Percentiles rank a stretch among this genome's conserved stretches.
phyloP scores from a whole-genome alignment of 2,329 filamentous ascomycete genomes.

The Beauveria sp. region DNA sequence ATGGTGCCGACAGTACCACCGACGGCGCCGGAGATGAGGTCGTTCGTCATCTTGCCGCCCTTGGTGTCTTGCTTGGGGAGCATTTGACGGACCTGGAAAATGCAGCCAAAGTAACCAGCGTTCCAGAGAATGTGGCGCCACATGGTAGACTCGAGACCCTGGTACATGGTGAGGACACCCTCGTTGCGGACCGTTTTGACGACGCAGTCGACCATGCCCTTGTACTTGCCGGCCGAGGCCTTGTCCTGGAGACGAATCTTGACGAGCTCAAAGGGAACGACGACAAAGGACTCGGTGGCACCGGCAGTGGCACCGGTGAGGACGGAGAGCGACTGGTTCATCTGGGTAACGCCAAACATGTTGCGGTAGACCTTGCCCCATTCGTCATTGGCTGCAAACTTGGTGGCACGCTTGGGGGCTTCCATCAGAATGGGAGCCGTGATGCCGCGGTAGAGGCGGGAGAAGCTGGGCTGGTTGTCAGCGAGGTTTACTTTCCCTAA shows the following conservation, averaged over 20 bases:
- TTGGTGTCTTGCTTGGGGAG: constrained; percentile 78
- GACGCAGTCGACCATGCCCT: constrained; percentile 71
- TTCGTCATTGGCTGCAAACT: constrained; percentile 97
- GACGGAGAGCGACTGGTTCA: constrained; percentile 85
- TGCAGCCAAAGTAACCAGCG: constrained; percentile 93
- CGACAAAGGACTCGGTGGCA: constrained; percentile 91
- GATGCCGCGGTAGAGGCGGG: constrained; percentile 91
- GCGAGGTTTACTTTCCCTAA: not conserved
- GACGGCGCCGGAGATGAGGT: constrained; percentile 76
- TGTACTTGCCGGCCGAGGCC: constrained; percentile 83
- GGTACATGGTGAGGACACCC: constrained; percentile 83
- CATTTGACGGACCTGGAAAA: constrained; percentile 87
- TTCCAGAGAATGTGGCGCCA: constrained; percentile 93
- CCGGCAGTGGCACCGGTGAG: constrained; percentile 91
- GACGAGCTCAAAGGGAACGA: constrained; percentile 96
- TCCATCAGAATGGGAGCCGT: constrained; percentile 96
- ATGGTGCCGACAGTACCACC: constrained; percentile 87
- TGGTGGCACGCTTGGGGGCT: constrained; percentile 86
- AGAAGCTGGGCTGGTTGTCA: constrained; percentile 51
- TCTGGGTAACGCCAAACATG: constrained; percentile 74
- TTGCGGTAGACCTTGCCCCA: constrained; percentile 94
- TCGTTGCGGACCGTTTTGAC: constrained; percentile 76
- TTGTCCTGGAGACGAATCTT: constrained; percentile 98
- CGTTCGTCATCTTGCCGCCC: constrained; percentile 73
- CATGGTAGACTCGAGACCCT: constrained; percentile 91